Base-by-base conservation (phyloP, 148 eudicot species). In the Persicaria maculosa region DNA sequence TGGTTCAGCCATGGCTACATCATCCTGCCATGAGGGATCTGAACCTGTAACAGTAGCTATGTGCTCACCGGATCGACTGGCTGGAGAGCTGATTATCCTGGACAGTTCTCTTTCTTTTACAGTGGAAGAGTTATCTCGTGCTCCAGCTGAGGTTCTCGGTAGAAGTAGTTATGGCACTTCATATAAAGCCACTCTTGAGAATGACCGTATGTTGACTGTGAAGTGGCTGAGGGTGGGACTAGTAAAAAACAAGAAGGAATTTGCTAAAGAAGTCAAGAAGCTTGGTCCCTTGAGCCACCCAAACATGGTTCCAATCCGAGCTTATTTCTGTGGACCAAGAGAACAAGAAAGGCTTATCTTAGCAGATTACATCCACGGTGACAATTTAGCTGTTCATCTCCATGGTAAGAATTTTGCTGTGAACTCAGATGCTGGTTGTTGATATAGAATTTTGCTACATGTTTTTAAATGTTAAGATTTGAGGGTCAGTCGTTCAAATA, bases 111-210 rank as follows among this genome's bases (percentile, higher is more conserved):
- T 90, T 50, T 76, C 84, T 53, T 92, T 95, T 76, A 92, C 98
- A 17, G 89, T 91, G 76, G 98, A 92, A 77, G 92, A 93, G 76
- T 84, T 93, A 67, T 93, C 98, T 52, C 87, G 91, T 74, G 94
- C 98, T 71, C 98, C 93, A 48, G 98, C 98, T 48, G 97, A 93
- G 83, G 97, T 93, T 77, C 91, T 93, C 80, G 98, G 98, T 78
- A 83, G 97, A 84, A 93, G 98, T 75, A 93, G 87, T 81, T 92
- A 93, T 81, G 96, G 97, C 72, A 92, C 98, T 65, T 81, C 88
- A 78, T 95, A 95, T 80, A 95, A 95, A 83, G 98, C 98, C 50
- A 92, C 98, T 62, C 80, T 95, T 17, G 87, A 75, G 73, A 86
- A 81, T 72, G 95, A 90, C 79, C 93, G 82, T 76, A 83, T 94